phyloP scores from a whole-genome alignment of 1,139 yeast species.

The Lodderomyces oxycetoniae region DNA sequence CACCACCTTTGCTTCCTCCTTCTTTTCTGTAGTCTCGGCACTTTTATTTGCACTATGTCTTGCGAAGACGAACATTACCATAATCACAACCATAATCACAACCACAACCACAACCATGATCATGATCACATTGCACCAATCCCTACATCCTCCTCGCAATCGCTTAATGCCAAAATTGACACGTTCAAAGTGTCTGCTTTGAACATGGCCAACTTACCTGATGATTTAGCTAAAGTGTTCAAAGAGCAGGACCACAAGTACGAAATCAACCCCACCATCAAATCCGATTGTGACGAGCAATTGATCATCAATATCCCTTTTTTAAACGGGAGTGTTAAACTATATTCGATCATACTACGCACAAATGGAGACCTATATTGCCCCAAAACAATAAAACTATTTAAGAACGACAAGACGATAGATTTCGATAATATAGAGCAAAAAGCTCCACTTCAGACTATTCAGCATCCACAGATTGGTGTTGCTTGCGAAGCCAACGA shows the following conservation, averaged over 20 bases:
- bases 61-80: conserved; percentile 38
- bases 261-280: conserved; percentile 44
- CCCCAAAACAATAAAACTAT: conserved; percentile 65
- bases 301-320: conserved; percentile 70
- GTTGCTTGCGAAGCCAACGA: conserved; percentile 35
- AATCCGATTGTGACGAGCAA: conserved; percentile 81
- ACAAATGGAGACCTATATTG: conserved; percentile 60
- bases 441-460: conserved; percentile 45
- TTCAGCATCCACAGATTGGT: conserved; percentile 66
- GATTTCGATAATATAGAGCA: conserved; percentile 65
- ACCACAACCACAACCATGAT: conserved; percentile 20
- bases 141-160: conserved; percentile 67
- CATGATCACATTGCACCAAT: conserved; percentile 56
- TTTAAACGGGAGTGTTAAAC: conserved; percentile 64
- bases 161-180: conserved; percentile 59
- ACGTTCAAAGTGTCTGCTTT: conserved; percentile 58
- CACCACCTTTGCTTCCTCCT: no score
- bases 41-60: no score
- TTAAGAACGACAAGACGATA: conserved; percentile 62
- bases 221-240: conserved; percentile 53
- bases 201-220: conserved; percentile 53
- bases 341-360: conserved; percentile 69
- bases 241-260: conserved; percentile 36
- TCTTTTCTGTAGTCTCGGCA: no score
- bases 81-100: conserved; percentile 19